A percentile compares a stretch with the other conserved stretches of the same genome.
Evolutionary conservation across 2,329 filamentous ascomycete genomes (phyloP).

Genomic region (Penicillium frequentans): DNA sequence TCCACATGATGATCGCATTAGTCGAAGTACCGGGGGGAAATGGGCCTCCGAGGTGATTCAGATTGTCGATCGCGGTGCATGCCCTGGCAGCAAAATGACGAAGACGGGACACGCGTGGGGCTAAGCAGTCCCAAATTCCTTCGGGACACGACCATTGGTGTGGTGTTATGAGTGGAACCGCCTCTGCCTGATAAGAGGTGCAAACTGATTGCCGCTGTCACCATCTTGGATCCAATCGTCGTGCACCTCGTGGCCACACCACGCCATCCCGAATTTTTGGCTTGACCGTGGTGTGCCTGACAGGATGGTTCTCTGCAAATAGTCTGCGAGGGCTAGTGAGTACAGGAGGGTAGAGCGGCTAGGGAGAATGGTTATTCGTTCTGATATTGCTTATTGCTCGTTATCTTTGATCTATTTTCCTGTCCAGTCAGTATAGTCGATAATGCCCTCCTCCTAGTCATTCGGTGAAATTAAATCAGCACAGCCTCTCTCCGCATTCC

Average conservation of each 20-base stretch:
- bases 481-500: constrained; percentile 19
- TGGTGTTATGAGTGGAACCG: not conserved
- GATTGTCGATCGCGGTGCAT: constrained; percentile 17
- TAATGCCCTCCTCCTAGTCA: not conserved
- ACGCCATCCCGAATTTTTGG: not conserved
- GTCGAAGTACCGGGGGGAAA: constrained; percentile 6
- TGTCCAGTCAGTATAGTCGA: not conserved
- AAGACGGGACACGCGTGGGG: constrained; percentile 20
- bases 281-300: not conserved
- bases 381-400: not conserved
- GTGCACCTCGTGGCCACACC: constrained; percentile 23
- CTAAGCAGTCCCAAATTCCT: constrained; percentile 6
- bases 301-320: not conserved
- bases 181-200: constrained; percentile 20
- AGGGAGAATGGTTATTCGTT: not conserved
- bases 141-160: constrained; percentile 6
- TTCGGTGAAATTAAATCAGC: not conserved
- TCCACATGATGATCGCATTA: constrained; percentile 18
- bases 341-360: not conserved
- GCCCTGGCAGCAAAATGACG: constrained; percentile 19
- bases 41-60: constrained; percentile 10
- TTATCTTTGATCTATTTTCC: not conserved
- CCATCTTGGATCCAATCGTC: constrained; percentile 20
- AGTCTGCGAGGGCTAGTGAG: not conserved
- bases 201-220: constrained; percentile 25